A percentile compares a stretch with the other conserved stretches of the same genome.
These are phyloP conservation scores for Penicillium psychrofluorescens DNA, from an alignment of 495 filamentous ascomycete genomes.

Conservation along the genomic window DNA sequence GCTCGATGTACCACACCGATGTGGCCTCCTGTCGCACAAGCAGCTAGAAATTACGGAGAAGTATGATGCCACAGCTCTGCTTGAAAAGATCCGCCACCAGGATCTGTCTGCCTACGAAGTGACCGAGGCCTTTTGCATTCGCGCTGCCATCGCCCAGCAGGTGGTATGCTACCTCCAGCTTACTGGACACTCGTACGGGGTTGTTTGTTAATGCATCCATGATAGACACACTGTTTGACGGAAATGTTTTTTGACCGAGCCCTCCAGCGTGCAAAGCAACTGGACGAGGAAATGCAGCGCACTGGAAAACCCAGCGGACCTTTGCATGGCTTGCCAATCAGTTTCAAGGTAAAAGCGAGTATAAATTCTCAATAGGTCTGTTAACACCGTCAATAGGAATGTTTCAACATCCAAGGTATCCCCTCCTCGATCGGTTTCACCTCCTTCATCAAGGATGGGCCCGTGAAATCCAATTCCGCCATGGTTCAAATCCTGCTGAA, in stretches of 20 bases:
- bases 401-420: slow-evolving; percentile 15
- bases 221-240: slow-evolving; percentile 48
- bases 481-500: slow-evolving; percentile 19
- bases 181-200: not conserved
- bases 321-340: slow-evolving; percentile 57
- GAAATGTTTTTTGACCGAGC: slow-evolving; percentile 47
- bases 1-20: slow-evolving; percentile 27
- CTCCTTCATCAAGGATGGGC: slow-evolving; percentile 11
- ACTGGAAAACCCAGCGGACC: slow-evolving; percentile 44
- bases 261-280: slow-evolving; percentile 22
- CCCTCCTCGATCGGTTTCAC: slow-evolving; percentile 13
- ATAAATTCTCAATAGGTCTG: no score
- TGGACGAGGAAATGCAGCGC: slow-evolving; percentile 26
- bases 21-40: slow-evolving; percentile 36
- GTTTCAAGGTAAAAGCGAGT: slow-evolving; percentile 39
- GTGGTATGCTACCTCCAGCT: slow-evolving; percentile 19
- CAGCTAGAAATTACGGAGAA: slow-evolving; percentile 51
- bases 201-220: not conserved
- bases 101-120: slow-evolving; percentile 26
- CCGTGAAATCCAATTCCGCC: slow-evolving; percentile 10
- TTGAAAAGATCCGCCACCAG: slow-evolving; percentile 2
- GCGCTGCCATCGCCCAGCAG: slow-evolving; percentile 49
- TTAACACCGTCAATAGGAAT: slow-evolving; percentile 6
- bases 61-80: slow-evolving; percentile 37
- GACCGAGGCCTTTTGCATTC: slow-evolving; percentile 46